Percentiles rank a stretch among this genome's conserved stretches.
Conservation (phyloP, 1,284 basidiomycete genomes). For the Grifola frondosa region DNA sequence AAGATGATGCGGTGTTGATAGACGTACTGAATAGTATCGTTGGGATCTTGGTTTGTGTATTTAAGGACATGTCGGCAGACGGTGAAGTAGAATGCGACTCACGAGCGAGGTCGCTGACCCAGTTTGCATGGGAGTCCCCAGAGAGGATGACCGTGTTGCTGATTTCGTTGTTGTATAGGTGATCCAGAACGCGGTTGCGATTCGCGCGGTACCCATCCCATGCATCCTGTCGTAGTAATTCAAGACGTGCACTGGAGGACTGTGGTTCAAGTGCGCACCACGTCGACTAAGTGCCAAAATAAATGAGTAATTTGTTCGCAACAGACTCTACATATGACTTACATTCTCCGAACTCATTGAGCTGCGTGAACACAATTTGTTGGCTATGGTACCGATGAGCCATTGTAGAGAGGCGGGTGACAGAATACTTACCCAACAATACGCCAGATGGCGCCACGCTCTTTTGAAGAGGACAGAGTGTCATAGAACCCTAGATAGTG, state of each 20-base stretch:
- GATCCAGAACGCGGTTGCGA: constrained; percentile 54
- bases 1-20: background rate
- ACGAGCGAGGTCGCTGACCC: constrained; percentile 60
- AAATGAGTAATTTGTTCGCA: constrained; percentile 2
- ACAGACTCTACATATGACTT: constrained; percentile 21
- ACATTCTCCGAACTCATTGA: constrained; percentile 43
- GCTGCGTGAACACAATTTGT: constrained; percentile 54
- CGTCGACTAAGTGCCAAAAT: constrained; percentile 26
- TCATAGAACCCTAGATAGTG: constrained; percentile 48
- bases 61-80: background rate
- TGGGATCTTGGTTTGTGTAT: constrained; percentile 36
- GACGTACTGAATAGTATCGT: constrained; percentile 49
- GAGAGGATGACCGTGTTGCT: constrained; percentile 59
- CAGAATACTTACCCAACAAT: constrained; percentile 45
- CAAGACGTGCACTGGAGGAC: too few relatives aligned
- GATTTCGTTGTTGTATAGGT: constrained; percentile 52
- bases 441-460: constrained; percentile 57
- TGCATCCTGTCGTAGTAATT: constrained; percentile 41
- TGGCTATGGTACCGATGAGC: constrained; percentile 35
- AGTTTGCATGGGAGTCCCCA: constrained; percentile 68
- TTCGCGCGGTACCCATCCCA: constrained; percentile 68
- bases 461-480: constrained; percentile 47
- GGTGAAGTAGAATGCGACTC: constrained; percentile 22
- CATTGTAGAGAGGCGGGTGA: background rate
- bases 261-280: too few relatives aligned